phyloP scores from a whole-genome alignment of 441 rosid genomes.

The Hura crepitans region DNA sequence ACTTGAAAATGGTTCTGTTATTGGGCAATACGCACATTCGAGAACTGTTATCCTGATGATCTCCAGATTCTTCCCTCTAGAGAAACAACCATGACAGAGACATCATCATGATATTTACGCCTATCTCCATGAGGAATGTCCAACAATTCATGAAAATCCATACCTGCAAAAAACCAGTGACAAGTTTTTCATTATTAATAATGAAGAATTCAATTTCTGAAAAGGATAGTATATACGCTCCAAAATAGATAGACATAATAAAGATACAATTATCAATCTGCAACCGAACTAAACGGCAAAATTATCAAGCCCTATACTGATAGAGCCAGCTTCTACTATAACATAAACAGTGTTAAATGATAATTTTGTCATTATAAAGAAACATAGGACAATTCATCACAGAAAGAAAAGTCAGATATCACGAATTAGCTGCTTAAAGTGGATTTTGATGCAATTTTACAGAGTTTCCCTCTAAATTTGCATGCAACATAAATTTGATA shows the following conservation, averaged over 20 bases:
- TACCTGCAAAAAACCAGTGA: constrained; percentile 47
- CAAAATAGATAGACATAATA: background rate
- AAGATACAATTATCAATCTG: background rate
- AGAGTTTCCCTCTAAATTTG: background rate
- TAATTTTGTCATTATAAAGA: background rate
- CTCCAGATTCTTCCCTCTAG: constrained; percentile 96
- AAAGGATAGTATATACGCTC: background rate
- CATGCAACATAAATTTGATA: background rate
- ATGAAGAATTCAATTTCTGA: background rate
- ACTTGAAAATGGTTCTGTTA: constrained; percentile 33
- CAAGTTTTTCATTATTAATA: constrained; percentile 7
- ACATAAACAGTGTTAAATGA: background rate
- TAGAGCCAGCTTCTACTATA: background rate
- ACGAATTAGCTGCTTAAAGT: background rate
- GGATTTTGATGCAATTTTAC: background rate
- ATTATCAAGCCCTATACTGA: background rate
- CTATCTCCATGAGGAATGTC: constrained; percentile 90
- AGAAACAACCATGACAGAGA: constrained; percentile 94
- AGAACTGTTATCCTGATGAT: constrained; percentile 65
- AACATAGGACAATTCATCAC: background rate
- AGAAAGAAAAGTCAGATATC: background rate
- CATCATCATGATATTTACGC: constrained; percentile 92
- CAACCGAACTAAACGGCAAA: background rate
- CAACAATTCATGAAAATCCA: constrained; percentile 88
- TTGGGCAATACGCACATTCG: constrained; percentile 24